A percentile compares a stretch with the other conserved stretches of the same genome.
These are phyloP conservation scores for Apiotrichum mycotoxinovorans DNA, from an alignment of 1,284 basidiomycete genomes.

Conservation along the genomic window DNA sequence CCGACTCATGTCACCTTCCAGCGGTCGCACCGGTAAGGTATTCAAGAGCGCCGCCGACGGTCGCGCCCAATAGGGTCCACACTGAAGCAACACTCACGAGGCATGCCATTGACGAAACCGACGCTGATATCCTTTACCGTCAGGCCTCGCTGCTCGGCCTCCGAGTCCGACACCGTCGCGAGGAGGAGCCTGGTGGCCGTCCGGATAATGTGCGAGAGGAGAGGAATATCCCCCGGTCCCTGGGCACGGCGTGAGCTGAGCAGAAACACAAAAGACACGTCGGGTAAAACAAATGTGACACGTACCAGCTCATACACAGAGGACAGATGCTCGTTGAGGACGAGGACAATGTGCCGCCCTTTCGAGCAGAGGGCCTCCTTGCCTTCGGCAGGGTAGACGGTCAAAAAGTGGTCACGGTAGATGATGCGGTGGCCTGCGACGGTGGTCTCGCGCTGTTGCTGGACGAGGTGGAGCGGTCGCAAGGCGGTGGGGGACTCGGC, in stretches of 20 bases:
- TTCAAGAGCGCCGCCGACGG: neutral
- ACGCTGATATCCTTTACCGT: slow-evolving; percentile 28
- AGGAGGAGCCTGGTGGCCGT: slow-evolving; percentile 28
- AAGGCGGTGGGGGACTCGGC: neutral
- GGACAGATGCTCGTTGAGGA: slow-evolving; percentile 42
- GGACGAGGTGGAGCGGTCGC: slow-evolving; percentile 5
- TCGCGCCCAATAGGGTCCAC: neutral
- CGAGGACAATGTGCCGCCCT: slow-evolving; percentile 44
- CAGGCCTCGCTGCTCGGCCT: slow-evolving; percentile 1
- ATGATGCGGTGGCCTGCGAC: slow-evolving; percentile 36
- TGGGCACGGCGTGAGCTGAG: slow-evolving; percentile 8
- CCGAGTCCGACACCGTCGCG: neutral
- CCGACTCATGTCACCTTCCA: neutral
- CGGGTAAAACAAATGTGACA: slow-evolving; percentile 1
- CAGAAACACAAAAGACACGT: neutral
- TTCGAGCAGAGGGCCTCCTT: slow-evolving; percentile 36
- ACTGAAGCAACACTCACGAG: slow-evolving; percentile 24
- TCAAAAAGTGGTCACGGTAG: slow-evolving; percentile 38
- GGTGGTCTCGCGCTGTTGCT: slow-evolving; percentile 4
- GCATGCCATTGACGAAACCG: slow-evolving; percentile 38
- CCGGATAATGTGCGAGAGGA: slow-evolving; percentile 39
- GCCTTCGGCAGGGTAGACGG: slow-evolving; percentile 35
- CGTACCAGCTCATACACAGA: slow-evolving; percentile 47
- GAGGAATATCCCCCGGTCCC: slow-evolving; percentile 44
- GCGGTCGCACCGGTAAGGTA: neutral